Evolutionary conservation across 2,329 filamentous ascomycete species (phyloP).

Genomic region (Fusarium phyllophilum): DNA sequence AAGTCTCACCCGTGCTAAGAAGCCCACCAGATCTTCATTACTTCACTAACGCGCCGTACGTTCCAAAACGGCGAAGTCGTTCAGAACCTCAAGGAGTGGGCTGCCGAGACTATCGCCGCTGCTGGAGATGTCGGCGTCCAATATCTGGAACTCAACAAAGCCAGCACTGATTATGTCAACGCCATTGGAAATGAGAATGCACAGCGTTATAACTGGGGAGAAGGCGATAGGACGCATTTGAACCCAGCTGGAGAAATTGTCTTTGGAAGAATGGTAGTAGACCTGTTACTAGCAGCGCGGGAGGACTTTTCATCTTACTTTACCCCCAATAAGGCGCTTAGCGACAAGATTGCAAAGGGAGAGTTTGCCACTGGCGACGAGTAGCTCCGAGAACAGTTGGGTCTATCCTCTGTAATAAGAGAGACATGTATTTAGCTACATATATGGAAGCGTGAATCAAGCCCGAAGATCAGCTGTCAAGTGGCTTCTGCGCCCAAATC

Average conservation of each 20-base stretch:
- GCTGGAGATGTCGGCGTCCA: not conserved
- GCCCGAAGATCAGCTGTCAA: rapidly evolving
- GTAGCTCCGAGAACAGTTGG: rapidly evolving
- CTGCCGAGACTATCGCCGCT: not conserved
- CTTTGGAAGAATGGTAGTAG: conserved; percentile 1
- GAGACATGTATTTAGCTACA: rapidly evolving
- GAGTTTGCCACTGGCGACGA: conserved; percentile 10
- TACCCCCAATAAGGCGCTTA: not conserved
- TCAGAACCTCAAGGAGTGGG: conserved; percentile 14
- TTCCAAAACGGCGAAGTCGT: not conserved
- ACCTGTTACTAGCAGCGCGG: not conserved
- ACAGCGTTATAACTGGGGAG: conserved; percentile 3
- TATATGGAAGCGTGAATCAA: rapidly evolving
- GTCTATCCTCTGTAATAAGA: too few relatives aligned
- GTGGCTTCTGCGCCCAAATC: not conserved
- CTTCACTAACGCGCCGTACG: not conserved
- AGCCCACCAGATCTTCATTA: not conserved
- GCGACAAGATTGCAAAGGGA: conserved; percentile 7
- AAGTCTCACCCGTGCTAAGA: rapidly evolving
- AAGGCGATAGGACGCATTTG: not conserved
- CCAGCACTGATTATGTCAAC: conserved; percentile 8
- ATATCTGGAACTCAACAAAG: conserved; percentile 1
- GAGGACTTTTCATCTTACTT: not conserved
- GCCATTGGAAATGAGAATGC: not conserved
- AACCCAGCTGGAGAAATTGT: conserved; percentile 4